These are phyloP conservation scores for Darksidea phi DNA, from an alignment of 495 filamentous ascomycete genomes.

Conservation along the genomic window DNA sequence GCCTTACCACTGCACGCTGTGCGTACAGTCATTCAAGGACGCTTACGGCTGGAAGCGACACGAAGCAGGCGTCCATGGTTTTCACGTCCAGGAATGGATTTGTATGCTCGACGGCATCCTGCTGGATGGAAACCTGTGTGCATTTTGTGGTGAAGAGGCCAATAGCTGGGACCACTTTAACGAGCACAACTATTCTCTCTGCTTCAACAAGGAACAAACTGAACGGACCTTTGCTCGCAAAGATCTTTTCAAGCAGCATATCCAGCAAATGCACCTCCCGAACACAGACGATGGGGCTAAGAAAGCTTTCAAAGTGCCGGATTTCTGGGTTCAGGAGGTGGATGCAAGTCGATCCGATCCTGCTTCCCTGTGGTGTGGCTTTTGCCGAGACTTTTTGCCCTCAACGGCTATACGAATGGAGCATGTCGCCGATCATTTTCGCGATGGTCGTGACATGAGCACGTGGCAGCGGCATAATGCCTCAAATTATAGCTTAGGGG, in stretches of 20 bases:
- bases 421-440: slow-evolving; percentile 9
- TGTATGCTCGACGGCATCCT: slow-evolving; percentile 7
- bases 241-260: slow-evolving; percentile 3
- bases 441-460: slow-evolving; percentile 1
- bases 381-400: neutral
- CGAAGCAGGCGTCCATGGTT: slow-evolving; percentile 4
- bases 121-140: neutral
- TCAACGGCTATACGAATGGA: slow-evolving; percentile 3
- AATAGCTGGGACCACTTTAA: neutral
- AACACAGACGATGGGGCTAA: neutral
- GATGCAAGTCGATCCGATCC: neutral
- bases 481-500: no score
- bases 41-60: slow-evolving; percentile 6
- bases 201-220: neutral
- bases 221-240: slow-evolving; percentile 8
- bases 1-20: neutral
- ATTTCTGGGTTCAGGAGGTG: neutral
- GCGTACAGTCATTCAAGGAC: neutral
- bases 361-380: slow-evolving; percentile 12
- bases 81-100: neutral
- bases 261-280: neutral
- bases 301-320: neutral
- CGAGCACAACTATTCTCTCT: neutral
- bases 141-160: neutral
- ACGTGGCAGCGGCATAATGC: slow-evolving; percentile 1